These are phyloP conservation scores for Gossypium bickii DNA, from an alignment of 345 rosid species.

Conservation along the genomic window DNA sequence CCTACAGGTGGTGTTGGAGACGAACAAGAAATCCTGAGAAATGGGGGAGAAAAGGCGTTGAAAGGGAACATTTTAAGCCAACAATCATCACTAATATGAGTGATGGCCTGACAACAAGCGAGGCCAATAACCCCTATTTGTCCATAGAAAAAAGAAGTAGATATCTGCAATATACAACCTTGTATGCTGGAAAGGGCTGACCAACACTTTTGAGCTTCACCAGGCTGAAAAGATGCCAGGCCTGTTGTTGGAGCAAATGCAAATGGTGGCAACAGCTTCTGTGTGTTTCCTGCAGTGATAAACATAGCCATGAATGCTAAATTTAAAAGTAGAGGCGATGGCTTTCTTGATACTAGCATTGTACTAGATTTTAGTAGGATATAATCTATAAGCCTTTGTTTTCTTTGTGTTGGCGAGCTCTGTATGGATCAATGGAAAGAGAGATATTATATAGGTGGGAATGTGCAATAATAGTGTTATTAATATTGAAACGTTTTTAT, in stretches of 20 bases:
- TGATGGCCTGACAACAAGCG: constrained; percentile 8
- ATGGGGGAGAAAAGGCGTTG: neutral
- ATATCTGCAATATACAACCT: neutral
- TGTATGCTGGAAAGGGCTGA: neutral
- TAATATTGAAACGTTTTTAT: neutral
- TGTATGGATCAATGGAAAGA: neutral
- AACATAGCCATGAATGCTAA: neutral
- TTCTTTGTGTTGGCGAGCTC: neutral
- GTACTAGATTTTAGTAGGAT: neutral
- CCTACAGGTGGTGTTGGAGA: neutral
- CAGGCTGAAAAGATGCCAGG: too few species aligned
- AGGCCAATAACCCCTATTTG: constrained; percentile 8
- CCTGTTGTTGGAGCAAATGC: neutral
- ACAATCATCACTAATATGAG: neutral
- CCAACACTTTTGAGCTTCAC: neutral
- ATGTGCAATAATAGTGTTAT: neutral
- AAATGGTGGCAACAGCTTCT: neutral
- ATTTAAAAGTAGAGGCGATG: neutral
- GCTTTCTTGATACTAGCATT: neutral
- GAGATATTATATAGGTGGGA: too few species aligned
- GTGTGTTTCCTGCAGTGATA: neutral
- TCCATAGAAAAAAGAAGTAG: neutral
- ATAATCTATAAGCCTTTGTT: neutral
- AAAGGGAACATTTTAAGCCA: constrained; percentile 13
- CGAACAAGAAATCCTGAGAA: neutral